Evolutionary conservation across 2,329 filamentous ascomycete genomes (phyloP).

Genomic region (Aspergillus proliferans): DNA sequence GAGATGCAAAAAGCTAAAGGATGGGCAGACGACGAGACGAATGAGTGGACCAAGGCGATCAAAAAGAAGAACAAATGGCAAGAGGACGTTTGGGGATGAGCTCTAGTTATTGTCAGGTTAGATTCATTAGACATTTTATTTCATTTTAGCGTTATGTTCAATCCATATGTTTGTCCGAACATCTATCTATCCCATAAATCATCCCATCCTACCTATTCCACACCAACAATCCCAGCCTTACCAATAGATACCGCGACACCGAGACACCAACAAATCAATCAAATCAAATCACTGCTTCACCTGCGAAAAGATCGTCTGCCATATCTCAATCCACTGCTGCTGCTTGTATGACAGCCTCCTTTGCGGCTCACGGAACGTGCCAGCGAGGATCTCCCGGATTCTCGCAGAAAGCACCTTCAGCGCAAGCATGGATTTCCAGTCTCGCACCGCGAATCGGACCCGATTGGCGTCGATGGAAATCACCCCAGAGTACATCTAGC

Average conservation of each 20-base stretch:
- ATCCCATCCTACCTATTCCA: background rate
- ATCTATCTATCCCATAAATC: background rate
- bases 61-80: conserved; percentile 49
- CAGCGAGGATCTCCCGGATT: conserved; percentile 67
- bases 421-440: conserved; percentile 89
- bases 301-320: conserved; percentile 61
- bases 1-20: conserved; percentile 30
- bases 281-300: conserved; percentile 15
- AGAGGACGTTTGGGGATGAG: conserved; percentile 46
- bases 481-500: conserved; percentile 75
- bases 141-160: background rate
- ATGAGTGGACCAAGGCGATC: conserved; percentile 43
- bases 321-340: conserved; percentile 67
- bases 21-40: conserved; percentile 37
- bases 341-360: conserved; percentile 53
- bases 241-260: background rate
- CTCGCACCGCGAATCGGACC: conserved; percentile 71
- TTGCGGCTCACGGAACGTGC: conserved; percentile 52
- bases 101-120: too few relatives aligned
- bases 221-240: background rate
- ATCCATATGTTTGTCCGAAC: background rate
- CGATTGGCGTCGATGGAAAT: conserved; percentile 82
- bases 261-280: background rate
- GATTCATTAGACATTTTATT: background rate
- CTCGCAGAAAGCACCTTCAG: conserved; percentile 71